phyloP scores from a whole-genome alignment of 768 basidiomycete genomes.

The Termitomyces sp. region DNA sequence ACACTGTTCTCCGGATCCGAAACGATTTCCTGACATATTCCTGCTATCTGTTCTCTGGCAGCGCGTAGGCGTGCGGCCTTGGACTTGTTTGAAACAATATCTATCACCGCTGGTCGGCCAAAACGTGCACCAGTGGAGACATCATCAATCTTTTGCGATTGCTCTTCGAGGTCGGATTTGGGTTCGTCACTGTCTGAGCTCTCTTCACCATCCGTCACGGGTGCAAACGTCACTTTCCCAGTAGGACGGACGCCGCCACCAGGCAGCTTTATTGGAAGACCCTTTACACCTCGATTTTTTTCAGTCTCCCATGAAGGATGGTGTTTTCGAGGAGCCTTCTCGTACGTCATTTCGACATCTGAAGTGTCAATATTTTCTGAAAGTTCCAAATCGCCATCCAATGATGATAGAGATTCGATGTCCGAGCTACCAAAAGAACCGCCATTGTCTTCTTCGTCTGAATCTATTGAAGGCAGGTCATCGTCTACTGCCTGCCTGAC shows the following conservation, averaged over 20 bases:
- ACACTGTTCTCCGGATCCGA: slow-evolving; percentile 95
- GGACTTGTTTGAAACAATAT: slow-evolving; percentile 66
- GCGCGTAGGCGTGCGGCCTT: slow-evolving; percentile 64
- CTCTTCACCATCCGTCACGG: slow-evolving; percentile 17
- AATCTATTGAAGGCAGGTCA: slow-evolving; percentile 68
- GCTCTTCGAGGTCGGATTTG: slow-evolving; percentile 30
- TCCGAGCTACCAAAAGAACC: slow-evolving; percentile 24
- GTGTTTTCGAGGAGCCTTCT: slow-evolving; percentile 55
- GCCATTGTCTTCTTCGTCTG: slow-evolving; percentile 57
- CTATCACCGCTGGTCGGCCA: slow-evolving; percentile 77
- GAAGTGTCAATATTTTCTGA: slow-evolving; percentile 38
- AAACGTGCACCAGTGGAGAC: slow-evolving; percentile 84
- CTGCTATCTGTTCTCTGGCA: slow-evolving; percentile 93
- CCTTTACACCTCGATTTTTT: slow-evolving; percentile 50
- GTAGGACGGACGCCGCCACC: slow-evolving; percentile 74
- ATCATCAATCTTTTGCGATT: slow-evolving; percentile 51
- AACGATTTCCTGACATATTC: slow-evolving; percentile 90
- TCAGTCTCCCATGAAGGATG: slow-evolving; percentile 44
- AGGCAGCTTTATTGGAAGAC: slow-evolving; percentile 85
- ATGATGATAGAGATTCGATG: slow-evolving; percentile 31
- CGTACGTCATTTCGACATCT: slow-evolving; percentile 77
- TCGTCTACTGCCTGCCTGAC: slow-evolving; percentile 37
- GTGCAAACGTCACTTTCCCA: slow-evolving; percentile 29
- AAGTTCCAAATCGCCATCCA: slow-evolving; percentile 21
- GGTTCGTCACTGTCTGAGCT: slow-evolving; percentile 30